Conservation (phyloP, 225 moss, liverwort and hornwort genomes). For the Neckera pumila region DNA sequence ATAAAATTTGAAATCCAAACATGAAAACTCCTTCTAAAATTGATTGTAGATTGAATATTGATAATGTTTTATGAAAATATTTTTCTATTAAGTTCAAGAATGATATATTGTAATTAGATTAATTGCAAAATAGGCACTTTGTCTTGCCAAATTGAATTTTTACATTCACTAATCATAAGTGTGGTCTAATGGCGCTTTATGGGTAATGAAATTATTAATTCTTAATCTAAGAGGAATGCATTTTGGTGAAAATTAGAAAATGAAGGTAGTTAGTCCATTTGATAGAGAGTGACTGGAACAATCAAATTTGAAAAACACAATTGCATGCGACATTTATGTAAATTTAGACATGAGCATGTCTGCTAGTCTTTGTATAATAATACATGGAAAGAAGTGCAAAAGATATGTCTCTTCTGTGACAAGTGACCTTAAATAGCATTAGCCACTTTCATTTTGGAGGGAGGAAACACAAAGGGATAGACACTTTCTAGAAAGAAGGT, state of each 20-base stretch:
- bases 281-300: background rate
- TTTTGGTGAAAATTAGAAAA: background rate
- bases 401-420: rapidly evolving
- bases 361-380: background rate
- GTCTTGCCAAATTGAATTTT: background rate
- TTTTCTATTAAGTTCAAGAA: background rate
- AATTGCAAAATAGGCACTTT: rapidly evolving
- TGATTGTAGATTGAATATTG: background rate
- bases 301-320: background rate
- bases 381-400: background rate
- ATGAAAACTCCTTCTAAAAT: background rate
- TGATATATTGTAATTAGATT: background rate
- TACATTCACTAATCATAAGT: background rate
- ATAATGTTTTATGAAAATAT: background rate
- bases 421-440: background rate
- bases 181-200: background rate
- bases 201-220: background rate
- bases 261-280: background rate
- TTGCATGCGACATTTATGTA: background rate
- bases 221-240: background rate
- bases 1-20: background rate
- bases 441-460: background rate
- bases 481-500: background rate
- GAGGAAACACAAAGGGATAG: background rate
- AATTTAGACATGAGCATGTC: background rate